Conservation (phyloP, 2,329 filamentous ascomycete species). For the Paraphaeosphaeria minitans region DNA sequence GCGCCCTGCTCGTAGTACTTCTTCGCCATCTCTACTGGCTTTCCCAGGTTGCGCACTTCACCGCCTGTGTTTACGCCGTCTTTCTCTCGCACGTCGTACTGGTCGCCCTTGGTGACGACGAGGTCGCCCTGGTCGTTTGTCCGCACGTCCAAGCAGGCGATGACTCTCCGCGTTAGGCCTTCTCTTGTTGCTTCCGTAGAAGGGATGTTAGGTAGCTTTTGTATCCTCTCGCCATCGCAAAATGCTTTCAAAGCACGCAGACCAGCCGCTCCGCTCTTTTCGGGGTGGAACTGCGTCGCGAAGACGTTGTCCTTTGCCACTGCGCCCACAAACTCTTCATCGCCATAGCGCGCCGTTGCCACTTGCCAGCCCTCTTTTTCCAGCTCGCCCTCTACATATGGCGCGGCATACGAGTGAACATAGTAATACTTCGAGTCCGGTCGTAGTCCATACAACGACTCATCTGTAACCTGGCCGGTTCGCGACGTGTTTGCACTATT, state of each 20-base stretch:
- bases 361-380: constrained; percentile 87
- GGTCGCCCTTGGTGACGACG: constrained; percentile 97
- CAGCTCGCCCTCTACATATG: constrained; percentile 73
- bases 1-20: constrained; percentile 96
- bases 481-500: constrained; percentile 77
- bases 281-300: constrained; percentile 95
- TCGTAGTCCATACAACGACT: constrained; percentile 76
- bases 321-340: constrained; percentile 89
- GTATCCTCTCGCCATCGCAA: constrained; percentile 70
- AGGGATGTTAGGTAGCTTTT: constrained; percentile 55
- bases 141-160: constrained; percentile 94
- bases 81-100: constrained; percentile 98
- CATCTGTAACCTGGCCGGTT: constrained; percentile 47
- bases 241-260: constrained; percentile 85
- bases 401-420: constrained; percentile 90
- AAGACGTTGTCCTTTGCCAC: constrained; percentile 84
- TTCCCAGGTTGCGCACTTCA: constrained; percentile 88
- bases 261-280: constrained; percentile 92
- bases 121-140: constrained; percentile 93
- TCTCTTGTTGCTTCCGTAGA: constrained; percentile 52
- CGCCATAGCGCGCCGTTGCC: constrained; percentile 86
- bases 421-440: constrained; percentile 97
- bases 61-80: constrained; percentile 59
- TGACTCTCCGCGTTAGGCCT: constrained; percentile 88
- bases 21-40: constrained; percentile 92